These are phyloP conservation scores for Kurtzmaniella fragi DNA, from an alignment of 805 yeast species.

Conservation along the genomic window DNA sequence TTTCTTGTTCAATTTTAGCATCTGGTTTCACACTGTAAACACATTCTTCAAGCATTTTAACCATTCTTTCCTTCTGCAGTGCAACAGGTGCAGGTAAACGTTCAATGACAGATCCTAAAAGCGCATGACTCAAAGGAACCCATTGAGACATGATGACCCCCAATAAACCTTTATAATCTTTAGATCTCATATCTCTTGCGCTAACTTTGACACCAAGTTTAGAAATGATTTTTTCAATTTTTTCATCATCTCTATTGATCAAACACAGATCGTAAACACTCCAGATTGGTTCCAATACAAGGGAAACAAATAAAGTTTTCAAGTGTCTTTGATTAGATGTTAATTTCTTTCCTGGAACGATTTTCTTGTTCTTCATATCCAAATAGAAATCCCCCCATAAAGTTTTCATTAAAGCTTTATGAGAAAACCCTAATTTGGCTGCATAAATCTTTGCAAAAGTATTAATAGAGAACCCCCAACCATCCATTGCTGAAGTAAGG, in stretches of 20 bases:
- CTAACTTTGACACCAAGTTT: conserved; percentile 63
- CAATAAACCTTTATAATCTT: conserved; percentile 63
- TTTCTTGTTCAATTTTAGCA: conserved; percentile 9
- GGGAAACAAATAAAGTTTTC: conserved; percentile 82
- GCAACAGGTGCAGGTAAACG: conserved; percentile 75
- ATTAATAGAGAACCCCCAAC: conserved; percentile 93
- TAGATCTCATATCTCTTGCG: conserved; percentile 75
- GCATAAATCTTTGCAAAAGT: conserved; percentile 87
- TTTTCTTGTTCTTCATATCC: conserved; percentile 86
- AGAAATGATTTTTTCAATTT: conserved; percentile 66
- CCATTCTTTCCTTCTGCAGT: conserved; percentile 72
- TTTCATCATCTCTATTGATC: conserved; percentile 60
- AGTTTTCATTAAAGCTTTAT: conserved; percentile 74
- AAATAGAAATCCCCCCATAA: conserved; percentile 92
- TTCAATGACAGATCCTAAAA: conserved; percentile 78
- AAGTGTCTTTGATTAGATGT: conserved; percentile 47
- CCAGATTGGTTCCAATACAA: conserved; percentile 90
- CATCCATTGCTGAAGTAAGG: conserved; percentile 88
- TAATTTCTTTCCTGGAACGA: conserved; percentile 59
- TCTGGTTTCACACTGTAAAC: conserved; percentile 30
- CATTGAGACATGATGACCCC: conserved; percentile 80
- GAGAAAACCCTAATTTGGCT: conserved; percentile 77
- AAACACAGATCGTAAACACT: conserved; percentile 74
- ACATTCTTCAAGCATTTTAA: conserved; percentile 48
- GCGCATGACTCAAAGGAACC: conserved; percentile 88